Base-by-base conservation (phyloP, 2,329 filamentous ascomycete species). In the Fusarium pininemorale region DNA sequence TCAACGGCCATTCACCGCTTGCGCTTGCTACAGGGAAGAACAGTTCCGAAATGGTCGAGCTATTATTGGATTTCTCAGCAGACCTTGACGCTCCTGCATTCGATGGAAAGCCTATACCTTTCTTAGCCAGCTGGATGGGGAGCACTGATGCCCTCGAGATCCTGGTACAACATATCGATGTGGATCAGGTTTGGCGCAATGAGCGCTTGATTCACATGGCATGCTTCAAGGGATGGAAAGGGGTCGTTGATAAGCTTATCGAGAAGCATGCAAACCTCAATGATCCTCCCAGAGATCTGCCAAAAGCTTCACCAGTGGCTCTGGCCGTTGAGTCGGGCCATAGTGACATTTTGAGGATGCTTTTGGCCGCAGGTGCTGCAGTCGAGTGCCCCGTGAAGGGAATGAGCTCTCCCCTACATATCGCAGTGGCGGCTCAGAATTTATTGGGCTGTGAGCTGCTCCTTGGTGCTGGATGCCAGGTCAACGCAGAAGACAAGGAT, bases 301-400 rank as follows among this genome's bases (percentile, higher is more conserved):
- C 73, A 14, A 65, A 72, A 32, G 72, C 72, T 16, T 75, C 59
- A 6, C 73, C 73, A 20, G 69, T 75, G 6, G 66, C 63, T 24
- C 41, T 75, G 26, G 72, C 64, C 26, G 72, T 56, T 12, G 60
- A 69, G 16, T 38, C 53, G 32, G 38, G 67, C 13, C 61, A 71
- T 13, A 57, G 58, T 26, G 44, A 65, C 26, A 45, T 73, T 30
- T 22, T 75, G 18, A 63, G 63, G 45, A 47, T 50, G 7, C 62
- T 73, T 32, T 20, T 75, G 9, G 62, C 44, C 42, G 74, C 66
- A 50, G 72, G 73, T 13, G 69, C 73, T 37, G 30, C 39, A 16
- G 38, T 64, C 2, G 72, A 75, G 15, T 70, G 61, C 30, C 70
- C 69, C 3, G 28, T 58, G 5, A 50, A 37, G 5, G 28, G 53